Evolutionary conservation across 75 land plant species (phyloP), one percentile per base, ranked within the genome.

Genomic region (Picea glauca): DNA sequence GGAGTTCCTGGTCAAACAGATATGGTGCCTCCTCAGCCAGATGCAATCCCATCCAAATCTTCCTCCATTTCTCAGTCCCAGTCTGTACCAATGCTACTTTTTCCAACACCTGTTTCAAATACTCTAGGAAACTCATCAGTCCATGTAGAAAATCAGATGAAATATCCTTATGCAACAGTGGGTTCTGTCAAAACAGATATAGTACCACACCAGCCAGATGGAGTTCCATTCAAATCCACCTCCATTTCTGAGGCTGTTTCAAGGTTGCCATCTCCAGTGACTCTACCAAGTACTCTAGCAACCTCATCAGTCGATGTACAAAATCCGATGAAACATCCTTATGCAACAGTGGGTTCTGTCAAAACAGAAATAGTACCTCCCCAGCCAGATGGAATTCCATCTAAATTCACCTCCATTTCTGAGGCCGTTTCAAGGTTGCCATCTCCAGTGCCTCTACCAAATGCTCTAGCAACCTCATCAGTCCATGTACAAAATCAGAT

Each of bases 391-490:
- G 70, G 30, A 66, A 18, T 20, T 38, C 40, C 70, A 15, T 33
- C 40, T 38, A 33, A 66, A 66, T 66, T 43, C 13, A 33, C 70
- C 32, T 66, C 70, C 35, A 66, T 33, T 33, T 15, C 70, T 15
- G 20, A 33, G 18, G 40, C 13, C 15, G 35, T 66, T 33, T 66
- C 40, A 66, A 33, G 2, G 70, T 33, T 33, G 70, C 40, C 70
- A 66, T 66, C 43, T 66, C 35, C 43, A 66, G 43, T 66, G 23
- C 26, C 74, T 43, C 11, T 70, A 40, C 74, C 74, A 70, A 43
- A 70, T 40, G 74, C 54, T 20, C 11, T 40, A 20, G 23, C 13
- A 20, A 14, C 13, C 43, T 43, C 72, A 68, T 40, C 72, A 68
- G 21, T n/a, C 13, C 54, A 35, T 43, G 23, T 20, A n/a, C 74